Percentiles rank a stretch among this genome's conserved stretches.
Evolutionary conservation across 1,284 basidiomycete genomes (phyloP).

Genomic region (Retiboletus flavoniger): DNA sequence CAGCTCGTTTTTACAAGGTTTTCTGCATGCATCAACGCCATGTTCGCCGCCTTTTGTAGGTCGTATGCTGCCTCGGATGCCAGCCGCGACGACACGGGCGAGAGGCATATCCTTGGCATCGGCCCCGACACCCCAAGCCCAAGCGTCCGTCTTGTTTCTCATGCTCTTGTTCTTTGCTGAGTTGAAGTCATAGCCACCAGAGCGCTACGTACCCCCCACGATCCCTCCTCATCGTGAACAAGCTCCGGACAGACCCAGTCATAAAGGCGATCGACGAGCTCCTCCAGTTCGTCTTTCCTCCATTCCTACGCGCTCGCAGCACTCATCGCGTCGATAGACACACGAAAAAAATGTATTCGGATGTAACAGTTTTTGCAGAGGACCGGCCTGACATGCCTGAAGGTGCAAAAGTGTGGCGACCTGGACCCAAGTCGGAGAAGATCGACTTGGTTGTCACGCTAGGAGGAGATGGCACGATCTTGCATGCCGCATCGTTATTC

Average conservation of each 20-base stretch:
- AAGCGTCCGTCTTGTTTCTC: slow-evolving; percentile 28
- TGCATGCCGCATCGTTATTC: slow-evolving; percentile 93
- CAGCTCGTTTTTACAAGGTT: slow-evolving; percentile 22
- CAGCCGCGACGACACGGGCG: not conserved
- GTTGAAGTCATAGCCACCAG: slow-evolving; percentile 31
- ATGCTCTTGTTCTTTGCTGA: slow-evolving; percentile 21
- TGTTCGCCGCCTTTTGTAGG: slow-evolving; percentile 5
- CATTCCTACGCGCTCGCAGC: not conserved
- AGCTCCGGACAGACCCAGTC: slow-evolving; percentile 70
- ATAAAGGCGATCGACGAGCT: slow-evolving; percentile 71
- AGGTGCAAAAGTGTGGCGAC: slow-evolving; percentile 60
- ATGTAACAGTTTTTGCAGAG: slow-evolving; percentile 77
- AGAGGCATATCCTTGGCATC: slow-evolving; percentile 18
- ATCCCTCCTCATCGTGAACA: slow-evolving; percentile 72
- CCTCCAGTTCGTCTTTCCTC: slow-evolving; percentile 51
- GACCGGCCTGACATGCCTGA: slow-evolving; percentile 65
- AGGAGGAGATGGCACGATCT: slow-evolving; percentile 94
- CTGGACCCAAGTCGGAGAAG: slow-evolving; percentile 50
- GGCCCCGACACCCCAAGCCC: slow-evolving; percentile 7
- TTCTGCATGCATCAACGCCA: not conserved
- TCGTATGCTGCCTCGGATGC: not conserved
- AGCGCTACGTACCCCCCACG: slow-evolving; percentile 27
- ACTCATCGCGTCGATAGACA: slow-evolving; percentile 45
- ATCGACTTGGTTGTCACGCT: slow-evolving; percentile 90
- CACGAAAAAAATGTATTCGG: slow-evolving; percentile 62